Evolutionary conservation across 805 yeast genomes (phyloP).

Genomic region (Monosporozyma yasuniensis): DNA sequence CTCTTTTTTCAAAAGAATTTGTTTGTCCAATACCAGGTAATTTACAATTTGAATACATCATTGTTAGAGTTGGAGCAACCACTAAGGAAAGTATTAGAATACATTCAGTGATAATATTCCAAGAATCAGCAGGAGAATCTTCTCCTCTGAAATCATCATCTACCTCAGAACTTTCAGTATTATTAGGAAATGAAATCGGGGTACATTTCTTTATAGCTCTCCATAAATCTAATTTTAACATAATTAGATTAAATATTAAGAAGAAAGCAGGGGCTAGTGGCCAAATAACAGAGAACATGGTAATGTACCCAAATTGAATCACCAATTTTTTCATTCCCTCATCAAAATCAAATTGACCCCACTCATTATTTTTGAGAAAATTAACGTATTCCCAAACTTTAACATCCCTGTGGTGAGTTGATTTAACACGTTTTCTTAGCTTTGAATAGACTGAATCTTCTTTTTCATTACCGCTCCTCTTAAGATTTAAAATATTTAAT

Average conservation of each 20-base stretch:
- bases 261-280: conserved; percentile 71
- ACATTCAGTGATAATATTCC: conserved; percentile 57
- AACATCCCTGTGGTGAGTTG: conserved; percentile 39
- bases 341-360: conserved; percentile 35
- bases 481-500: conserved; percentile 7
- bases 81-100: conserved; percentile 69
- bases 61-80: conserved; percentile 57
- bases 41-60: conserved; percentile 58
- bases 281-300: conserved; percentile 71
- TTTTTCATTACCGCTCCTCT: conserved; percentile 3
- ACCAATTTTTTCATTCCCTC: conserved; percentile 62
- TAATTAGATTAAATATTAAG: conserved; percentile 47
- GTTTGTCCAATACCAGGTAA: conserved; percentile 19
- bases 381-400: conserved; percentile 49
- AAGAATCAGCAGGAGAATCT: conserved; percentile 41
- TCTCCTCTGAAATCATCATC: neutral
- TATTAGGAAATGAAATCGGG: conserved; percentile 10
- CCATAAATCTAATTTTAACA: conserved; percentile 24
- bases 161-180: neutral
- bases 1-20: conserved; percentile 14
- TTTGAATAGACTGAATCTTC: conserved; percentile 6
- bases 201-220: conserved; percentile 25
- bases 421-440: conserved; percentile 14
- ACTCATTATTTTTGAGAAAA: conserved; percentile 20
- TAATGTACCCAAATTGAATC: conserved; percentile 72